Evolutionary conservation across 768 basidiomycete genomes (phyloP), one percentile per base, ranked within the genome.

Genomic region (Nidularia sp.): DNA sequence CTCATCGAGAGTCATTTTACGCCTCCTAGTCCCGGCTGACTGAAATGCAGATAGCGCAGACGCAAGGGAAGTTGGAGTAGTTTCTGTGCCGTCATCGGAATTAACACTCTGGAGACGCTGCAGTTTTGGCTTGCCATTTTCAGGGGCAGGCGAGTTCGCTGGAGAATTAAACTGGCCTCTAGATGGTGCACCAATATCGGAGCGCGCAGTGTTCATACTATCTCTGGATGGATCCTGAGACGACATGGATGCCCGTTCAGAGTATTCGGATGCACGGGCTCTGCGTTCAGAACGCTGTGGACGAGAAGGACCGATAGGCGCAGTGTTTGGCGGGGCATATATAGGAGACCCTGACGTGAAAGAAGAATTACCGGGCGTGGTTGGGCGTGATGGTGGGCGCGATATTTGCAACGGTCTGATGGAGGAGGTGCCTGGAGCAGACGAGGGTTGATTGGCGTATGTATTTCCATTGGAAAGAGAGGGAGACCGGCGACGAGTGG

Each of bases 1-100:
- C 47, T 71, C 73, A 33, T 78, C 80, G 50, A 78, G 75, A 10
- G 75, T 72, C 65, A 76, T 76, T 10, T 73, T 76, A 36, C 82
- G 82, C 56, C 75, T 74, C 34, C 83, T 74, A n/a, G 74, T 70
- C 43, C 81, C 84, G 3, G 84, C 83, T 48, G 78, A 77, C 62
- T 83, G 81, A 65, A 91, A 91, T 22, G 88, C 86, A 51, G 86
- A 80, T 61, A 90, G 69, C 10, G 78, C 86, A 46, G 75, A 74
- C 12, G 71, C 70, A 35, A 88, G 63, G 10, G 80, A 70, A 2
- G 76, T 72, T 29, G 82, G 78, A 1, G 75, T 74, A 5, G 73
- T 67, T 46, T 63, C 53, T 49, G 66, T 66, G 18, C 66, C 71
- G 50, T 69, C 66, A 39, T 71, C 67, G 22, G 60, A 57, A 25